Percentiles rank a stretch among this genome's conserved stretches.
Conservation (phyloP, 140 eudicot species). For the Erigeron philadelphicus region DNA sequence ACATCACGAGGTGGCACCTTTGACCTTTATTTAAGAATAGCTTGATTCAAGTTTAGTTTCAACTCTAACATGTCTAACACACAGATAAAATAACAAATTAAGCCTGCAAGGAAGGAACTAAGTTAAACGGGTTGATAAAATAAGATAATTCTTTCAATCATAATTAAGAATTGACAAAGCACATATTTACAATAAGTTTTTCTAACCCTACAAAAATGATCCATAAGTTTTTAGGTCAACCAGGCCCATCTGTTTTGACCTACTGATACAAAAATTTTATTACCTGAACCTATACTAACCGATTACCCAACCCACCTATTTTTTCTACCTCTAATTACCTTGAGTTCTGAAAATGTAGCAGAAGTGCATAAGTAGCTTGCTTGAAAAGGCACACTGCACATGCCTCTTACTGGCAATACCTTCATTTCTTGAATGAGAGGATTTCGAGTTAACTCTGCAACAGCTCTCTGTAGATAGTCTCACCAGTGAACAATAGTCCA, state of each 20-base stretch:
- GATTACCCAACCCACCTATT: neutral
- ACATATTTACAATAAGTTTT: neutral
- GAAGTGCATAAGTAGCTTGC: neutral
- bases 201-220: neutral
- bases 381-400: neutral
- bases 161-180: neutral
- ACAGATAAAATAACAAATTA: too few relatives aligned
- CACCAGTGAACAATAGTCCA: neutral
- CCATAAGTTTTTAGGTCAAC: neutral
- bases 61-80: neutral
- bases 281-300: neutral
- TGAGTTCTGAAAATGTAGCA: neutral
- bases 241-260: neutral
- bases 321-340: too few relatives aligned
- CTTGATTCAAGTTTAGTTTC: neutral
- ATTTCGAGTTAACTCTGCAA: neutral
- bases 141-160: neutral
- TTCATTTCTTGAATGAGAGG: neutral
- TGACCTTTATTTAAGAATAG: neutral
- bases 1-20: neutral
- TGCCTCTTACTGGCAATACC: too few relatives aligned
- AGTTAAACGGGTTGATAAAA: too few relatives aligned
- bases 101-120: too few relatives aligned
- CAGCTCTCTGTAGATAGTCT: neutral
- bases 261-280: neutral